Percentiles rank a stretch among this genome's conserved stretches.
phyloP scores from a whole-genome alignment of 371 early-diverging fungal species.

The Haplosporangium sp. region DNA sequence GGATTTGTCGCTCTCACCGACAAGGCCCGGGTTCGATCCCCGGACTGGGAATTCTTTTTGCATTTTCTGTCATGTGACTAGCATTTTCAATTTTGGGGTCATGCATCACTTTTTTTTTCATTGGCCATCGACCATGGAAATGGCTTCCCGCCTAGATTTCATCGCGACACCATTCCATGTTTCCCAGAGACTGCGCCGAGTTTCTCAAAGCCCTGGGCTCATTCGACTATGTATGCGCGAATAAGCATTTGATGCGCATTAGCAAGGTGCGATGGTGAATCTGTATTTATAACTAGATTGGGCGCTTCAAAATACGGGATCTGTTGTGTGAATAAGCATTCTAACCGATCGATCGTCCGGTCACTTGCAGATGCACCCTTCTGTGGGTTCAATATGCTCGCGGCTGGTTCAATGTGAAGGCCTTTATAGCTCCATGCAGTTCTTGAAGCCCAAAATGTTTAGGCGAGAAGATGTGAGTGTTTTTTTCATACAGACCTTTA shows the following conservation, averaged over 20 bases:
- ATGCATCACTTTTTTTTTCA: not conserved
- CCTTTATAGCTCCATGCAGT: slow-evolving; percentile 46
- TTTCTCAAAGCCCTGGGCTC: slow-evolving; percentile 65
- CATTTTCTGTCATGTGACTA: not conserved
- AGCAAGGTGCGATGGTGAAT: slow-evolving; percentile 46
- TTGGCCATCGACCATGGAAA: not conserved
- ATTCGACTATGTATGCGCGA: slow-evolving; percentile 68
- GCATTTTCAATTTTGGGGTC: not conserved
- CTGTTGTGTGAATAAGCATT: not conserved
- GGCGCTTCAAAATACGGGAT: slow-evolving; percentile 4
- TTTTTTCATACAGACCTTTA: not conserved
- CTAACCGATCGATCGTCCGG: too few species aligned
- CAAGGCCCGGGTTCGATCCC: slow-evolving; percentile 58
- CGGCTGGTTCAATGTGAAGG: slow-evolving; percentile 43
- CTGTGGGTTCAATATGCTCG: slow-evolving; percentile 43
- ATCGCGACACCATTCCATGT: slow-evolving; percentile 18
- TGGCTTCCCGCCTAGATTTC: not conserved
- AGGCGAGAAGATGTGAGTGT: slow-evolving; percentile 51
- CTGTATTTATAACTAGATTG: not conserved
- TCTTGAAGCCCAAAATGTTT: slow-evolving; percentile 51
- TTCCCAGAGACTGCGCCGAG: slow-evolving; percentile 47
- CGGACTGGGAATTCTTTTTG: slow-evolving; percentile 46
- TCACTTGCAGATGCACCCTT: slow-evolving; percentile 29
- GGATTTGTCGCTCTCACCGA: slow-evolving; percentile 59
- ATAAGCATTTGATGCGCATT: slow-evolving; percentile 58